Base-by-base conservation (phyloP, 768 basidiomycete species). In the Rhizopogon rudus region DNA sequence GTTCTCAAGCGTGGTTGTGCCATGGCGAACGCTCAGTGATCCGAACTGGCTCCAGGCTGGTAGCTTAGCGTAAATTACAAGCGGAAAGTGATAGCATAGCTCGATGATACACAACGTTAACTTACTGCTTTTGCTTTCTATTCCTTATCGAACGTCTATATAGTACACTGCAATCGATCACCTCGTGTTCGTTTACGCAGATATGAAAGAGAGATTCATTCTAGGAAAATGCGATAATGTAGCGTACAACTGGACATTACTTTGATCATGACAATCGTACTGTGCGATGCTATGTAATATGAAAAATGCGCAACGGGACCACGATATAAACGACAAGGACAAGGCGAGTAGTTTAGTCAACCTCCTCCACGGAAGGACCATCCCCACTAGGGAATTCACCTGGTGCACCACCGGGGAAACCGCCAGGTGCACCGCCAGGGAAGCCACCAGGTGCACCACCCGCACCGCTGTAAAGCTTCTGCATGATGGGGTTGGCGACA, bases 291-390 rank as follows among this genome's bases (percentile, higher is more conserved):
- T 57, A 55, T 56, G 60, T 56, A 60, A 63, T 63, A 55, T 44
- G 45, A 67, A 56, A 51, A 44, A 63, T 59, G 61, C 22, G 20
- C 65, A 59, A 61, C 50, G 51, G 52, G 40, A 60, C 25, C 51
- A 25, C 28, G 28, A 52, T 53, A 14, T 53, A 62, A 60, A 58
- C 57, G 42, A 33, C 33, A 31, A 41, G 51, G 22, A 3, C 22
- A 25, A 54, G 41, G n/a, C 48, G 43, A 55, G 55, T 53, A 60
- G 56, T 59, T 80, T 81, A 90, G 70, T 90, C 87, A 63, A 93
- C 93, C 76, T 94, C 92, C 79, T 95, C 92, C 52, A 94, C 92
- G 56, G 85, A 87, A 44, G 92, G 93, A 44, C 93, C 93, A 31
- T 91, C 91, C 70, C 89, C 90, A 49, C 75, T 72, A 33, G 85